These are phyloP conservation scores for Rachicladosporium sp. DNA, from an alignment of 2,329 filamentous ascomycete species.

Conservation along the genomic window DNA sequence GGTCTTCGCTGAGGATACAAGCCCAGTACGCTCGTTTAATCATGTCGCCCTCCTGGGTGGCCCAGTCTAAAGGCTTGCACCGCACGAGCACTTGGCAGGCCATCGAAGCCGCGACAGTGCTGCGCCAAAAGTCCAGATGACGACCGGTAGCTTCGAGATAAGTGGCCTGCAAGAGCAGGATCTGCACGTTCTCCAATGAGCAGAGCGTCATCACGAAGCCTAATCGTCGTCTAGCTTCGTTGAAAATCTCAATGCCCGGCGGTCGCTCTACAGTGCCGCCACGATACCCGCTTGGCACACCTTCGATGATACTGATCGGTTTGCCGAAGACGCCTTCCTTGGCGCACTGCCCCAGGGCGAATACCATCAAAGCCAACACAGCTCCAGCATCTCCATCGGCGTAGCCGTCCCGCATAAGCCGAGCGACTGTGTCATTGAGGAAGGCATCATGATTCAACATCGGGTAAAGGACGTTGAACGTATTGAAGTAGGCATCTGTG, in stretches of 20 bases:
- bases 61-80: slow-evolving; percentile 35
- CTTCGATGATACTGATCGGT: slow-evolving; percentile 34
- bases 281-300: slow-evolving; percentile 39
- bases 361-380: slow-evolving; percentile 44
- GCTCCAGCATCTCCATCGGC: slow-evolving; percentile 36
- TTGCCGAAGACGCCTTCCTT: slow-evolving; percentile 38
- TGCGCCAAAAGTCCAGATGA: slow-evolving; percentile 48
- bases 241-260: slow-evolving; percentile 48
- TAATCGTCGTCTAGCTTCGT: slow-evolving; percentile 48
- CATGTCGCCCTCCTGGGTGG: slow-evolving; percentile 37
- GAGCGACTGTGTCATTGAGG: slow-evolving; percentile 33
- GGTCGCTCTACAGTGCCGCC: slow-evolving; percentile 39
- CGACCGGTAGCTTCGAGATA: slow-evolving; percentile 16
- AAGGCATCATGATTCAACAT: slow-evolving; percentile 48
- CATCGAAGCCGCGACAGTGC: slow-evolving; percentile 43
- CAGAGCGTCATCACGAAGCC: slow-evolving; percentile 45
- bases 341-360: slow-evolving; percentile 48
- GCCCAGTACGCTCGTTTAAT: slow-evolving; percentile 46
- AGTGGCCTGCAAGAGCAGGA: slow-evolving; percentile 41
- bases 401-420: slow-evolving; percentile 38
- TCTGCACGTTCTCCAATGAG: slow-evolving; percentile 47
- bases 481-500: slow-evolving; percentile 46
- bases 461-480: slow-evolving; percentile 47
- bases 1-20: slow-evolving; percentile 38
- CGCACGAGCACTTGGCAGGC: slow-evolving; percentile 45